A percentile compares a stretch with the other conserved stretches of the same genome.
Conservation (phyloP, 2,329 filamentous ascomycete genomes). For the Aspergillus nomiae region DNA sequence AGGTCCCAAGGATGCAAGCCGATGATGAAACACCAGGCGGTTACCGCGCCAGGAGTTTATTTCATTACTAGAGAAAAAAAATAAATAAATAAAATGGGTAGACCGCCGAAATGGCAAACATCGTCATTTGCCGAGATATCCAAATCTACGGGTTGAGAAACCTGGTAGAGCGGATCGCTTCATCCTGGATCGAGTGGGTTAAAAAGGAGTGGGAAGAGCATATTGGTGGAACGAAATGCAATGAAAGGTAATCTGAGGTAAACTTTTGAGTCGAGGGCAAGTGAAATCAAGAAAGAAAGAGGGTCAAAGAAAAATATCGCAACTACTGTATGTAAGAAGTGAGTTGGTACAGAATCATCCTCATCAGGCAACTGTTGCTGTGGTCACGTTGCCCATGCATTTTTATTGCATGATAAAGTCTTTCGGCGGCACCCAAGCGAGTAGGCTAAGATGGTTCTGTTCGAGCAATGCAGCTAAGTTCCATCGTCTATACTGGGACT, state of each 20-base stretch:
- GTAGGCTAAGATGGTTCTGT: conserved; percentile 5
- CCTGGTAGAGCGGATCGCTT: background rate
- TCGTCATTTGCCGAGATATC: background rate
- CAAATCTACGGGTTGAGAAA: background rate
- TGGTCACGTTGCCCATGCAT: conserved; percentile 2
- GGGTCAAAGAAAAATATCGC: background rate
- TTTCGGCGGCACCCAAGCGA: conserved; percentile 5
- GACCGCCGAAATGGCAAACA: background rate
- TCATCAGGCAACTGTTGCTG: conserved; percentile 4
- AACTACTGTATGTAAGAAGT: background rate
- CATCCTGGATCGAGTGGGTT: background rate
- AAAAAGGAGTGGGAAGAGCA: background rate
- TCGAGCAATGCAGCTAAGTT: no score
- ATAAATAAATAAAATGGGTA: background rate
- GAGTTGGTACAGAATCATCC: background rate
- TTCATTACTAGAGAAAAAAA: background rate
- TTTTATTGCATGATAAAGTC: conserved; percentile 6
- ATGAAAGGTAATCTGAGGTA: background rate
- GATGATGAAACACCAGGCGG: conserved; percentile 10
- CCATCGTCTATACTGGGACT: background rate
- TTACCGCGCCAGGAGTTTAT: conserved; percentile 13
- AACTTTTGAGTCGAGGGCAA: background rate
- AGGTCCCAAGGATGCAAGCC: conserved; percentile 6
- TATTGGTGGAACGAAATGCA: background rate
- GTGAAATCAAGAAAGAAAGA: background rate